A percentile compares a stretch with the other conserved stretches of the same genome.
Conservation (phyloP, 805 yeast species). For the Saccharomyces paradoxus region DNA sequence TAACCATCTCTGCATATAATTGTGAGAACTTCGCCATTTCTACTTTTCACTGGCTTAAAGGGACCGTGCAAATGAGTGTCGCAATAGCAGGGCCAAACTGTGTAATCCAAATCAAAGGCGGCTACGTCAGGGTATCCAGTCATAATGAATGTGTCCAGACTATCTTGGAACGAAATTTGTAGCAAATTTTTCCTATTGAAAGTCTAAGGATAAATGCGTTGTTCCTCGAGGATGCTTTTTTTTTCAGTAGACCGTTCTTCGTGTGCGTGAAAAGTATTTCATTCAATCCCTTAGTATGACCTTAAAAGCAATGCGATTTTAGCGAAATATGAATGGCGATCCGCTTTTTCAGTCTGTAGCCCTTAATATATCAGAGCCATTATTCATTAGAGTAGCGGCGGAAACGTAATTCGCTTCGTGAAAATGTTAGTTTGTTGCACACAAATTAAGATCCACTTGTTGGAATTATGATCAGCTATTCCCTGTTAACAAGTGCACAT, state of each 20-base stretch:
- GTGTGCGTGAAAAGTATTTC: neutral
- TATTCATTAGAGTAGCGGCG: too few species aligned
- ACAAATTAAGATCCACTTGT: too few species aligned
- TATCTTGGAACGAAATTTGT: neutral
- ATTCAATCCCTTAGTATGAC: neutral
- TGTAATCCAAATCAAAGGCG: constrained; percentile 31
- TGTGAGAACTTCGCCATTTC: constrained; percentile 25
- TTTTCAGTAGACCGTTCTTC: neutral
- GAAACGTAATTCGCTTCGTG: too few species aligned
- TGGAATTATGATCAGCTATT: too few species aligned
- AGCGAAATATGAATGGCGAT: too few species aligned
- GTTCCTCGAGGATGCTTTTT: neutral
- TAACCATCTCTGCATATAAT: constrained; percentile 38
- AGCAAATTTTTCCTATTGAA: too few species aligned
- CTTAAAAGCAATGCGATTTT: too few species aligned
- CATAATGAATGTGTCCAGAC: neutral
- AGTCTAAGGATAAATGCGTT: neutral
- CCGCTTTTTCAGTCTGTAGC: too few species aligned
- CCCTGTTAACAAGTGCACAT: too few species aligned
- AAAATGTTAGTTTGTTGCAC: too few species aligned
- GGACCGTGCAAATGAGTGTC: constrained; percentile 32
- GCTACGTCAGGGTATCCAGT: constrained; percentile 29
- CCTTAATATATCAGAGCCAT: too few species aligned
- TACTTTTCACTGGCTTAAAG: constrained; percentile 20
- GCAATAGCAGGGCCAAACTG: constrained; percentile 34